Conservation (phyloP, 176 grass and related monocot species). For the Miscanthus lutarioriparius region DNA sequence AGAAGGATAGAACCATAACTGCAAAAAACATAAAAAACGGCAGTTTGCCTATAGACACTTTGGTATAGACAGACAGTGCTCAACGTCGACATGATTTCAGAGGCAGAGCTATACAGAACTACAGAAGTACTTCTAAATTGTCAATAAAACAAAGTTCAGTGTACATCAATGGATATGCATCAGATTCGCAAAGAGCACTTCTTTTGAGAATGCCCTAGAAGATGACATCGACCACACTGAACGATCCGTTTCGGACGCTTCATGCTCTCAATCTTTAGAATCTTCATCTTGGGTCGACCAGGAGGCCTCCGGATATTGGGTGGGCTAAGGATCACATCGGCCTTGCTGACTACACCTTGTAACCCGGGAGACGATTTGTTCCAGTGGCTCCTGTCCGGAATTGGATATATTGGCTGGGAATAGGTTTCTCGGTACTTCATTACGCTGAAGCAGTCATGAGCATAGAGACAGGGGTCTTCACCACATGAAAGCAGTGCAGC, state of each 20-base stretch:
- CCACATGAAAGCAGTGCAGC: constrained; percentile 90
- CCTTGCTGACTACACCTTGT: constrained; percentile 46
- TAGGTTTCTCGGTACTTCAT: constrained; percentile 55
- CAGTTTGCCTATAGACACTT: neutral
- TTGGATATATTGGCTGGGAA: constrained; percentile 50
- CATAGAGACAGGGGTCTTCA: constrained; percentile 73
- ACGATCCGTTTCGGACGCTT: constrained; percentile 89
- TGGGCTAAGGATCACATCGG: constrained; percentile 63
- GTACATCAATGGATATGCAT: neutral
- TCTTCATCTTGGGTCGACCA: constrained; percentile 98
- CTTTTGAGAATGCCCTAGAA: neutral
- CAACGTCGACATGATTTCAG: neutral
- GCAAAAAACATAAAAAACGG: neutral
- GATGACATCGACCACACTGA: constrained; percentile 35
- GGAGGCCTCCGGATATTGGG: constrained; percentile 82
- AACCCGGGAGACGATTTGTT: constrained; percentile 1
- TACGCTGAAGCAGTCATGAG: constrained; percentile 81
- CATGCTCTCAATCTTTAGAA: constrained; percentile 89
- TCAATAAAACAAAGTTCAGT: neutral
- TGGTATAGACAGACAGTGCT: neutral
- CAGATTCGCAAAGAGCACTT: neutral
- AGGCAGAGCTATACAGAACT: neutral
- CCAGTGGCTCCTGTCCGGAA: constrained; percentile 49
- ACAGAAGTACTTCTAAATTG: neutral
- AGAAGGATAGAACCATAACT: neutral